Base-by-base conservation (phyloP, 2,329 filamentous ascomycete species). In the Neoarthrinium moseri region DNA sequence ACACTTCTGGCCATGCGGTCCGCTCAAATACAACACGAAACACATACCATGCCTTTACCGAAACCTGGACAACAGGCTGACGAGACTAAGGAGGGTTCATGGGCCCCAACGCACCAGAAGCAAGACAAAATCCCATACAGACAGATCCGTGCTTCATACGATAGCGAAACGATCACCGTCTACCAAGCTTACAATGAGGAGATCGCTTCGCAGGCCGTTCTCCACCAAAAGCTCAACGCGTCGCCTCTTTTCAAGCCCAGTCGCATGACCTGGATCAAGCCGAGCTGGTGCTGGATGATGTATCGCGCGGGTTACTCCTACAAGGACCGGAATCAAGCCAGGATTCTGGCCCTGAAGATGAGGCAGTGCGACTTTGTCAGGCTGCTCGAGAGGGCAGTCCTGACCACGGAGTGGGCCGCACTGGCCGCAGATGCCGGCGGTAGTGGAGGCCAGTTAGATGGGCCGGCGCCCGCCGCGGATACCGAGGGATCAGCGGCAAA, bases 231-330 rank as follows among this genome's bases (percentile, higher is more conserved):
- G 7, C 72, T 85, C 32, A 63, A 72, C 38, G 74, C 77, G 0
- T 79, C 75, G 1, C 67, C 76, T 3, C 62, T 69, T 6, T 84
- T 83, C 63, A 68, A 62, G 12, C 65, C 66, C n/a, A 62, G 62
- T 2, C 73, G 81, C 42, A 84, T 83, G 80, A 84, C 81, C 4
- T 84, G 81, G 81, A 75, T 84, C 52, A 84, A 84, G 56, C 80
- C 80, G 0, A 78, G 73, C 48, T 85, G 80, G 73, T 63, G 66
- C 37, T 85, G 81, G 81, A 81, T 83, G 74, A 75, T 83, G 62
- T 84, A 85, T 57, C 78, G 81, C 38, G 70, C 72, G 17, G 81
- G 80, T 13, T 85, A 83, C 64, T 77, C 75, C 1, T 72, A 69
- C 59, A 84, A 84, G 54, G 77, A 81, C 49, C 23, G 59, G 0